Conservation (phyloP, 495 filamentous ascomycete species). For the Podospora pseudopauciseta region DNA sequence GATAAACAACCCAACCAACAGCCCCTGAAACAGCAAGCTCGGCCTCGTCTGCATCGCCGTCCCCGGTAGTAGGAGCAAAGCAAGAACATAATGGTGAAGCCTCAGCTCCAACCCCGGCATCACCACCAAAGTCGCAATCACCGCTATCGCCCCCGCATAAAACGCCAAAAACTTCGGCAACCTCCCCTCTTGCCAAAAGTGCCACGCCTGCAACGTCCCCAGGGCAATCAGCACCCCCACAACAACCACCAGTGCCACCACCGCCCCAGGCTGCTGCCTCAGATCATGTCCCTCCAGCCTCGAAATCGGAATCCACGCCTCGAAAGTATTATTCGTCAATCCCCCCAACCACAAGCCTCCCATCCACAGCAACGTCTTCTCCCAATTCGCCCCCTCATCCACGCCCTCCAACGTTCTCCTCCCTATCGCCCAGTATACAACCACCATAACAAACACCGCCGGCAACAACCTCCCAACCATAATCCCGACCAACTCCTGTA, state of each 20-base stretch:
- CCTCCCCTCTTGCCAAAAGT: constrained; percentile 68
- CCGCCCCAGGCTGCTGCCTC: constrained; percentile 70
- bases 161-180: constrained; percentile 67
- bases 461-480: constrained; percentile 67
- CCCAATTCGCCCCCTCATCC: neutral
- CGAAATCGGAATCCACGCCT: constrained; percentile 70
- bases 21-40: constrained; percentile 74
- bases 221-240: constrained; percentile 58
- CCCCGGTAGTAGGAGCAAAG: constrained; percentile 73
- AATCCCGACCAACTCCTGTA: neutral
- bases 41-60: constrained; percentile 81
- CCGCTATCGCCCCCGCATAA: constrained; percentile 58
- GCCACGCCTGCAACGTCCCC: constrained; percentile 65
- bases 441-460: constrained; percentile 68
- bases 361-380: constrained; percentile 57
- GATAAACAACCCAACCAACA: constrained; percentile 84
- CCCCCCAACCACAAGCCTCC: constrained; percentile 74
- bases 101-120: constrained; percentile 81
- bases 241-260: constrained; percentile 64
- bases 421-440: constrained; percentile 54
- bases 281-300: constrained; percentile 75
- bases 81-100: constrained; percentile 94
- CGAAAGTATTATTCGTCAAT: constrained; percentile 79
- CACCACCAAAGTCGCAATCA: constrained; percentile 60
- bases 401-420: constrained; percentile 52